Evolutionary conservation across 352 stramenopile genomes (phyloP).

Genomic region (Lagenidium sp.): DNA sequence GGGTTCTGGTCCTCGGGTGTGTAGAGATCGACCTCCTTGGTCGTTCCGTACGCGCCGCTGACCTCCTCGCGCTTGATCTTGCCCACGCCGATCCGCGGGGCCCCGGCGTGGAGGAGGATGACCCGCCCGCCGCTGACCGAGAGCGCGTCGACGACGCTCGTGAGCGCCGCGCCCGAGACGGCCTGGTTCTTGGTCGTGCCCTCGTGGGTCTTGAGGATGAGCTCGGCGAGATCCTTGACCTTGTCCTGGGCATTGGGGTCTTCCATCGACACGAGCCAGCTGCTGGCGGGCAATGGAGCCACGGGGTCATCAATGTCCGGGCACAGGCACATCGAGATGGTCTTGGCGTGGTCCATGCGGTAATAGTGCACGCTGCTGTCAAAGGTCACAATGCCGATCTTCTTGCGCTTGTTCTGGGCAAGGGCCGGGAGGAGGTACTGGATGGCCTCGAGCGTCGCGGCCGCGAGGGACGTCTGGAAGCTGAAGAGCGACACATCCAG

Average conservation of each 20-base stretch:
- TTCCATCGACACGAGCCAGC: constrained; percentile 80
- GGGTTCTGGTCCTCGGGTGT: constrained; percentile 54
- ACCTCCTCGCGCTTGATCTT: constrained; percentile 75
- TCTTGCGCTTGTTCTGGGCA: constrained; percentile 76
- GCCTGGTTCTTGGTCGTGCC: constrained; percentile 68
- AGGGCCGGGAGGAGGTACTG: constrained; percentile 68
- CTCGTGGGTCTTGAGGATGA: constrained; percentile 65
- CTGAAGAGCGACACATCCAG: constrained; percentile 83
- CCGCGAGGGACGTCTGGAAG: constrained; percentile 63
- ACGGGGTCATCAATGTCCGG: constrained; percentile 75
- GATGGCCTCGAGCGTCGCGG: constrained; percentile 61
- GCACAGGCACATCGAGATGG: constrained; percentile 70
- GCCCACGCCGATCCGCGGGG: constrained; percentile 64
- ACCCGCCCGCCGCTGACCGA: constrained; percentile 49
- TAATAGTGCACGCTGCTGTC: constrained; percentile 82
- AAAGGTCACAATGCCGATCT: constrained; percentile 86
- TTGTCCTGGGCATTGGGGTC: constrained; percentile 61
- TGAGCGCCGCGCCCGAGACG: constrained; percentile 65
- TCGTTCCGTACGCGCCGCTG: constrained; percentile 72
- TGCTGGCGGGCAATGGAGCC: constrained; percentile 58
- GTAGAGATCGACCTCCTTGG: constrained; percentile 81
- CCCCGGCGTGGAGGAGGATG: constrained; percentile 66
- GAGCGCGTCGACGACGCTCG: constrained; percentile 70
- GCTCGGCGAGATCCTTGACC: constrained; percentile 50
- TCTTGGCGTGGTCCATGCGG: constrained; percentile 55